A percentile compares a stretch with the other conserved stretches of the same genome.
Conservation (phyloP, 2,329 filamentous ascomycete genomes). For the Raffaelea deltoideospora region DNA sequence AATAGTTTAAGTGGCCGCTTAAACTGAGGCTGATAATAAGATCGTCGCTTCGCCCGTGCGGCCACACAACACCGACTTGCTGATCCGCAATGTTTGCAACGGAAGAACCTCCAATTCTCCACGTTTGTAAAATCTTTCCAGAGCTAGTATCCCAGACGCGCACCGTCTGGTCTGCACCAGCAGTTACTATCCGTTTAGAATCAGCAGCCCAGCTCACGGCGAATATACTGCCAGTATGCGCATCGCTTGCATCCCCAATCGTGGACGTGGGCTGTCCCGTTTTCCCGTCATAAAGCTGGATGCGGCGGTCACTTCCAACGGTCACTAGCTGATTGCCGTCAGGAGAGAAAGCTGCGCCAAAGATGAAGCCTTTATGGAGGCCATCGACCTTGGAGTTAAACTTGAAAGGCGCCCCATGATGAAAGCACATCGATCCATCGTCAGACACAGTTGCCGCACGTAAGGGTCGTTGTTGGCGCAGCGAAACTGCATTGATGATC, state of each 20-base stretch:
- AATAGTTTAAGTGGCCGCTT: constrained; percentile 79
- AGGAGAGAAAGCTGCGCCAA: constrained; percentile 77
- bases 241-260: constrained; percentile 39
- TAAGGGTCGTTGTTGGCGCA: constrained; percentile 80
- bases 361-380: constrained; percentile 78
- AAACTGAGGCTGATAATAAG: constrained; percentile 83
- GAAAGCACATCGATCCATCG: constrained; percentile 79
- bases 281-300: constrained; percentile 94
- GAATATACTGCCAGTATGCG: constrained; percentile 83
- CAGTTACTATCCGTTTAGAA: constrained; percentile 74
- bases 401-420: constrained; percentile 90
- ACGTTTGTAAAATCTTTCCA: constrained; percentile 63
- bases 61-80: constrained; percentile 90
- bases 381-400: constrained; percentile 72
- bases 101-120: constrained; percentile 66
- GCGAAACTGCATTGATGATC: constrained; percentile 78
- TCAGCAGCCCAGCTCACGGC: constrained; percentile 81
- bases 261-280: constrained; percentile 69
- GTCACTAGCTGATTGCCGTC: constrained; percentile 72
- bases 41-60: constrained; percentile 65
- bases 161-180: constrained; percentile 87
- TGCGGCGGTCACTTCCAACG: constrained; percentile 81
- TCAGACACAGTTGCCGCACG: constrained; percentile 84
- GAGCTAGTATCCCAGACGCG: constrained; percentile 84
- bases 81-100: constrained; percentile 60